A percentile compares a stretch with the other conserved stretches of the same genome.
These are phyloP conservation scores for Setomelanomma holmii DNA, from an alignment of 2,329 filamentous ascomycete species.

Conservation along the genomic window DNA sequence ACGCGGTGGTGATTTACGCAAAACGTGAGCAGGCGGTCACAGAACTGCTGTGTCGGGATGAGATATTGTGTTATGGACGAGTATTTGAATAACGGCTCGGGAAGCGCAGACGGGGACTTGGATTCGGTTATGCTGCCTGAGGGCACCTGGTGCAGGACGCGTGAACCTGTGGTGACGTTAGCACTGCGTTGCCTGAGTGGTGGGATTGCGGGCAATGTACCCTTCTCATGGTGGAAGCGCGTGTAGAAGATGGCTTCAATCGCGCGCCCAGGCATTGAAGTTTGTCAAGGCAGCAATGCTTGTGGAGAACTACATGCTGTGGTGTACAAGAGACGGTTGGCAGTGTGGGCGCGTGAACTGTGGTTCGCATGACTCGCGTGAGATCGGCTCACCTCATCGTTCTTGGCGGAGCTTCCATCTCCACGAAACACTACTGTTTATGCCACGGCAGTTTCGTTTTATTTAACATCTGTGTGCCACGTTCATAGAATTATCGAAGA, in stretches of 20 bases:
- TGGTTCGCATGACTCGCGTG: too few relatives aligned
- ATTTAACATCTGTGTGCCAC: too few relatives aligned
- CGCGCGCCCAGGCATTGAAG: conserved; percentile 46
- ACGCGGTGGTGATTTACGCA: conserved; percentile 78
- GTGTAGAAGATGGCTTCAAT: conserved; percentile 72
- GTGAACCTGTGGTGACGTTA: conserved; percentile 59
- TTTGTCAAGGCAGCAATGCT: not conserved
- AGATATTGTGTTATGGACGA: conserved; percentile 88
- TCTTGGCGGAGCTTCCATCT: too few relatives aligned
- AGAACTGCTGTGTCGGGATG: conserved; percentile 93
- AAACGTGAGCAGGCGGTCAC: conserved; percentile 86
- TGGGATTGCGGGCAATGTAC: conserved; percentile 18
- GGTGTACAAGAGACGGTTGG: not conserved
- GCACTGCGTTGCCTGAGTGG: too few relatives aligned
- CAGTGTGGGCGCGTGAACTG: not conserved
- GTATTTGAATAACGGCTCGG: conserved; percentile 79
- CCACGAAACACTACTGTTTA: too few relatives aligned
- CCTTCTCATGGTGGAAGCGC: conserved; percentile 67
- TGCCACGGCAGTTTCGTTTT: too few relatives aligned
- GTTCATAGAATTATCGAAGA: too few relatives aligned
- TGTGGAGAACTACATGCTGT: conserved; percentile 26
- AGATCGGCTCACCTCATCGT: too few relatives aligned
- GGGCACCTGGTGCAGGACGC: conserved; percentile 70
- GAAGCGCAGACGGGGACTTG: conserved; percentile 51
- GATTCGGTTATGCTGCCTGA: conserved; percentile 60